Evolutionary conservation across 2,329 filamentous ascomycete species (phyloP).

Genomic region (Aphanocladium album): DNA sequence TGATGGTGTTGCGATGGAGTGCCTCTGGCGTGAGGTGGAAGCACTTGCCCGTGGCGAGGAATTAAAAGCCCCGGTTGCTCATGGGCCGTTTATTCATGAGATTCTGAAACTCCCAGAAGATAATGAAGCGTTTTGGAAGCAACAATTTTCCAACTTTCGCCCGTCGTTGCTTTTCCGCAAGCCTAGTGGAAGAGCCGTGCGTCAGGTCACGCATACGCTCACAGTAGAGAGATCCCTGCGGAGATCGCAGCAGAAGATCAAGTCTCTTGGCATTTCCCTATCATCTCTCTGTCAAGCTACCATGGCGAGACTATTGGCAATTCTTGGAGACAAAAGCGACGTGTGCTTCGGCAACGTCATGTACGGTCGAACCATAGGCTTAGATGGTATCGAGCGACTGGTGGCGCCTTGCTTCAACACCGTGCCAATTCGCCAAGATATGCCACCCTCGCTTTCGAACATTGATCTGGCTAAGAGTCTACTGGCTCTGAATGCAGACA

Average conservation of each 20-base stretch:
- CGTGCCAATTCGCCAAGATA: constrained; percentile 60
- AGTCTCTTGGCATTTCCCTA: constrained; percentile 54
- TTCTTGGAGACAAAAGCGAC: constrained; percentile 53
- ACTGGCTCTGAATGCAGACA: constrained; percentile 56
- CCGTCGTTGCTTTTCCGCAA: constrained; percentile 24
- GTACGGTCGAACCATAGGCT: constrained; percentile 64
- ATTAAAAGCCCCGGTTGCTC: constrained; percentile 48
- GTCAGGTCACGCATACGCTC: constrained; percentile 25
- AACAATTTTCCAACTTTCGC: constrained; percentile 47
- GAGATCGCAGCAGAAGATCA: constrained; percentile 44
- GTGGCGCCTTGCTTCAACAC: constrained; percentile 95
- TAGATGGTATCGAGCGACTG: constrained; percentile 63
- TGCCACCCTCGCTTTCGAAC: constrained; percentile 45
- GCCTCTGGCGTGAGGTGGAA: constrained; percentile 67
- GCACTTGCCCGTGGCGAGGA: constrained; percentile 40
- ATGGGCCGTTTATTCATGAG: constrained; percentile 58
- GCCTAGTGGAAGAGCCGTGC: constrained; percentile 17
- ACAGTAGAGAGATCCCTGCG: constrained; percentile 34
- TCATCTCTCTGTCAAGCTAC: constrained; percentile 65
- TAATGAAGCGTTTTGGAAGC: constrained; percentile 62
- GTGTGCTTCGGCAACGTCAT: constrained; percentile 85
- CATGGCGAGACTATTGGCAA: constrained; percentile 62
- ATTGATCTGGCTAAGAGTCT: constrained; percentile 54
- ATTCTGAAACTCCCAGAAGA: constrained; percentile 44
- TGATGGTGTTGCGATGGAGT: constrained; percentile 71